Conservation (phyloP, 2,329 filamentous ascomycete species). For the Parastagonospora avenae region DNA sequence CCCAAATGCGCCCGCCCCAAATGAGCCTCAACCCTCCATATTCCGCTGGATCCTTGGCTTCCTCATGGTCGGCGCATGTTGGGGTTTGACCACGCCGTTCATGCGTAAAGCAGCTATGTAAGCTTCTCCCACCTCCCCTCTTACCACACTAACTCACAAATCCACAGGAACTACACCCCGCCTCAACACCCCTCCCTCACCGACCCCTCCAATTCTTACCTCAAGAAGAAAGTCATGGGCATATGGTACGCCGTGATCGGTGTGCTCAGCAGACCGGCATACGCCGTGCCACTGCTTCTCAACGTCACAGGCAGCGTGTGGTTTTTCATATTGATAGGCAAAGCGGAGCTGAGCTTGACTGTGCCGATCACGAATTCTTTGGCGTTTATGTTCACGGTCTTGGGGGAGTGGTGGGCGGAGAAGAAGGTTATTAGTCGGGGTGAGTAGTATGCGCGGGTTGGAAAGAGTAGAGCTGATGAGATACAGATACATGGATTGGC, state of each 20-base stretch:
- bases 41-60: constrained; percentile 89
- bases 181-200: constrained; percentile 40
- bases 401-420: constrained; percentile 95
- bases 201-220: constrained; percentile 57
- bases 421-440: constrained; percentile 85
- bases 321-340: constrained; percentile 94
- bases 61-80: constrained; percentile 86
- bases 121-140: not conserved
- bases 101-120: constrained; percentile 80
- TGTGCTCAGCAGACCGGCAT: constrained; percentile 78
- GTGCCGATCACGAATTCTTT: constrained; percentile 94
- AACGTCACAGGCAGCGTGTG: constrained; percentile 94
- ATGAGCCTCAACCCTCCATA: constrained; percentile 48
- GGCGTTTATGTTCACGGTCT: constrained; percentile 92
- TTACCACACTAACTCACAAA: constrained; percentile 2
- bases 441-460: constrained; percentile 39
- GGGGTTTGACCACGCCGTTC: constrained; percentile 89
- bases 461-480: constrained; percentile 11
- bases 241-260: constrained; percentile 78
- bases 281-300: constrained; percentile 81
- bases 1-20: constrained; percentile 32
- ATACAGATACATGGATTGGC: constrained; percentile 77
- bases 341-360: constrained; percentile 89
- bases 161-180: constrained; percentile 67
- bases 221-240: constrained; percentile 66